These are phyloP conservation scores for Sphaerostilbella broomeana DNA, from an alignment of 2,329 filamentous ascomycete genomes.

Conservation along the genomic window DNA sequence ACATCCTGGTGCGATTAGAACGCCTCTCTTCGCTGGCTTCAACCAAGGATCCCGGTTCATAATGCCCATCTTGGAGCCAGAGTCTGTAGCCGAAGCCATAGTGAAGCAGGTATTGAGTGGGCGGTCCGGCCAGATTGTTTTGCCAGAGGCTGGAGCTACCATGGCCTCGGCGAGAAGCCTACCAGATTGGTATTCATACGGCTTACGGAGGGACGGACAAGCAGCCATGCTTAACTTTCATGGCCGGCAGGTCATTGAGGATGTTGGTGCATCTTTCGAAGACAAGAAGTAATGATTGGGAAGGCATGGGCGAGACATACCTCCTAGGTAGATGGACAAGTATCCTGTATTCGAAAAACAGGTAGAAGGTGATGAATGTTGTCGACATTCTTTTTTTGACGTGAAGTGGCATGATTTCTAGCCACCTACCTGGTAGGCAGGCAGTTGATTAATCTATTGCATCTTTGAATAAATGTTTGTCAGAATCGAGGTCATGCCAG, in stretches of 20 bases:
- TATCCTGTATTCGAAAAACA: too few species aligned
- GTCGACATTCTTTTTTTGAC: too few species aligned
- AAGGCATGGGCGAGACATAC: not conserved
- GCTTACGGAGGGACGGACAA: slow-evolving; percentile 38
- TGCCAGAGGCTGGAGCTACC: slow-evolving; percentile 35
- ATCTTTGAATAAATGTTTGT: too few species aligned
- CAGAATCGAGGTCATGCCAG: too few species aligned
- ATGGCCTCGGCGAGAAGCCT: slow-evolving; percentile 42
- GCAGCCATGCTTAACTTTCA: slow-evolving; percentile 38
- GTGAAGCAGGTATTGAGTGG: slow-evolving; percentile 43
- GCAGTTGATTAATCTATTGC: too few species aligned
- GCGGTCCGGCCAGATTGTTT: slow-evolving; percentile 40
- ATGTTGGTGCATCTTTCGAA: slow-evolving; percentile 35
- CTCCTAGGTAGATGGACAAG: not conserved
- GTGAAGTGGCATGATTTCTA: too few species aligned
- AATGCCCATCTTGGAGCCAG: slow-evolving; percentile 31
- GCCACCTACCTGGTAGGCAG: too few species aligned
- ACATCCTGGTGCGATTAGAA: slow-evolving; percentile 42
- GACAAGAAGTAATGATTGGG: slow-evolving; percentile 7
- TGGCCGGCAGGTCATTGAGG: slow-evolving; percentile 42
- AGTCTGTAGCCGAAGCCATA: slow-evolving; percentile 40
- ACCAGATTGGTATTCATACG: slow-evolving; percentile 58
- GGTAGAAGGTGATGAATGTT: too few species aligned
- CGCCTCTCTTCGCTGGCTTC: slow-evolving; percentile 40
- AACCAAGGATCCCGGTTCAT: slow-evolving; percentile 41